These are phyloP conservation scores for Malbranchea zuffiana DNA, from an alignment of 2,329 filamentous ascomycete species.

Conservation along the genomic window DNA sequence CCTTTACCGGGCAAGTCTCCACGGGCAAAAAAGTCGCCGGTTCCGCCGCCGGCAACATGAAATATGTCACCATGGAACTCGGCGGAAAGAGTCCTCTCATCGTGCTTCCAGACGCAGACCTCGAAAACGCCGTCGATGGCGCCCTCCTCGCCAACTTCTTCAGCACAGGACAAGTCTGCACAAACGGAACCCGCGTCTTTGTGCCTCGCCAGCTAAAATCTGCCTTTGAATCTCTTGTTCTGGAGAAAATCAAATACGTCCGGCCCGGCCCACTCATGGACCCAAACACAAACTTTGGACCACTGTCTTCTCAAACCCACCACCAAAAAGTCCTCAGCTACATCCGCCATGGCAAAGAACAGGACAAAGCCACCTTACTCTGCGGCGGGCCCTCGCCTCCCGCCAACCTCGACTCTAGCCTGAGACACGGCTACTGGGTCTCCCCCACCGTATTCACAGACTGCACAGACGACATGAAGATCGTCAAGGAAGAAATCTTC, in stretches of 20 bases:
- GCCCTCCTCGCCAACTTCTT: conserved; percentile 94
- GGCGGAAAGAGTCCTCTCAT: conserved; percentile 77
- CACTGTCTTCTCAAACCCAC: conserved; percentile 64
- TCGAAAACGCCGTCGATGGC: conserved; percentile 72
- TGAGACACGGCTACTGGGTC: conserved; percentile 67
- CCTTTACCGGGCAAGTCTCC: conserved; percentile 77
- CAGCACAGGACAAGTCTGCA: conserved; percentile 83
- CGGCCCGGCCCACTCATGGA: conserved; percentile 65
- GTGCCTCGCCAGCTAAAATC: conserved; percentile 55
- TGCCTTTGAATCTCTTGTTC: conserved; percentile 56
- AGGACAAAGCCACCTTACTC: conserved; percentile 62
- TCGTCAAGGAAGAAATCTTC: conserved; percentile 76
- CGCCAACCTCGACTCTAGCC: conserved; percentile 37
- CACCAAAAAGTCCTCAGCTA: conserved; percentile 68
- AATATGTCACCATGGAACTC: conserved; percentile 85
- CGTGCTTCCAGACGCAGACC: conserved; percentile 66
- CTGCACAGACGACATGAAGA: conserved; percentile 72
- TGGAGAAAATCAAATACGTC: conserved; percentile 59
- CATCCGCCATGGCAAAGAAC: conserved; percentile 61
- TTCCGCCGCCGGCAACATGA: conserved; percentile 66
- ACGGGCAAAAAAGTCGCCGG: conserved; percentile 74
- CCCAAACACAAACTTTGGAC: conserved; percentile 67
- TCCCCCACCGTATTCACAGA: conserved; percentile 74
- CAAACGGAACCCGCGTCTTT: conserved; percentile 82
- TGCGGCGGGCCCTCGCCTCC: conserved; percentile 51